Evolutionary conservation across 169 alveolate species (phyloP).

Genomic region (Eimeria sp.): DNA sequence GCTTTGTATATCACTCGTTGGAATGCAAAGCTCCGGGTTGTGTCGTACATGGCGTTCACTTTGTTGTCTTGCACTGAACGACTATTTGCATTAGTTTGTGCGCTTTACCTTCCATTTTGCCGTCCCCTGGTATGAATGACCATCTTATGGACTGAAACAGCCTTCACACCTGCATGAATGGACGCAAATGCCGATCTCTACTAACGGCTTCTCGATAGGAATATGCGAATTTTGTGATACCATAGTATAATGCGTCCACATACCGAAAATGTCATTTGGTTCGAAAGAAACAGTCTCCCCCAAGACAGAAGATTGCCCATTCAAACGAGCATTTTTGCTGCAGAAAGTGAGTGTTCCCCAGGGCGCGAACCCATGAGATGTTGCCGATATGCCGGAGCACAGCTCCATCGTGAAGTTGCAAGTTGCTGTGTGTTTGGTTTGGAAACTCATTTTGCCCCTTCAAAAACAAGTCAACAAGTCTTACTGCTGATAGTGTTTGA

Average conservation of each 20-base stretch:
- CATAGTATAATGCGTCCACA: background rate
- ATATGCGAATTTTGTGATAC: background rate
- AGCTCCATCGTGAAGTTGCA: background rate
- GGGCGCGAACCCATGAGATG: too few relatives aligned
- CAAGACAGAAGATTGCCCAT: background rate
- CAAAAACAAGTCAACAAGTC: background rate
- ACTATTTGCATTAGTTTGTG: background rate
- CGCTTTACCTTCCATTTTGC: background rate
- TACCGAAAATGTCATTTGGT: too few relatives aligned
- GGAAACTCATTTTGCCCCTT: background rate
- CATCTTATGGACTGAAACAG: background rate
- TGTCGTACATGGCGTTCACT: background rate
- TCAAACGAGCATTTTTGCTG: background rate
- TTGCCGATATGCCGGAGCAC: background rate
- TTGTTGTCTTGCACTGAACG: background rate
- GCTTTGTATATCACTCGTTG: background rate
- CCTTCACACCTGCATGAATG: background rate
- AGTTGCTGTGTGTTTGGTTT: background rate
- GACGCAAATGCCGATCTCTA: background rate
- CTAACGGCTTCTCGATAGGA: background rate
- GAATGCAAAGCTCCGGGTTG: background rate
- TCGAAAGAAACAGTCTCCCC: too few relatives aligned
- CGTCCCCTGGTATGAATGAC: background rate
- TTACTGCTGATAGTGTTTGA: background rate
- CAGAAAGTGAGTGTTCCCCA: background rate